Percentiles rank a stretch among this genome's conserved stretches.
phyloP scores from a whole-genome alignment of 495 filamentous ascomycete species.

The Talaromyces proteolyticus region DNA sequence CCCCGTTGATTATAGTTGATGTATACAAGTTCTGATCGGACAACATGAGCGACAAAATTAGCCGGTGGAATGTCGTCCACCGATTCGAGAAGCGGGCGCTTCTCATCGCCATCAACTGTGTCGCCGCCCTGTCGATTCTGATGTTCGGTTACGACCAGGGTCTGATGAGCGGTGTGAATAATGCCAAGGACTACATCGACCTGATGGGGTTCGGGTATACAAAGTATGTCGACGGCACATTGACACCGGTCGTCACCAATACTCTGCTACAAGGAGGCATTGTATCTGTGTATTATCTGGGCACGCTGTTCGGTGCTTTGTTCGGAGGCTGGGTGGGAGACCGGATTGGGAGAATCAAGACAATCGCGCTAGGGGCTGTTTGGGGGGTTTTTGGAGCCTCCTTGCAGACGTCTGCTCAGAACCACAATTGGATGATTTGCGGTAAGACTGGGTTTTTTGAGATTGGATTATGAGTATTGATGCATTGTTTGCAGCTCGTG shows the following conservation, averaged over 20 bases:
- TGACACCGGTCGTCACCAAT: conserved; percentile 50
- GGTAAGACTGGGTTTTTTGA: conserved; percentile 23
- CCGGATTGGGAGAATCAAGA: conserved; percentile 51
- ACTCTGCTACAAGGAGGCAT: conserved; percentile 64
- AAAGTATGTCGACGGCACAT: conserved; percentile 34
- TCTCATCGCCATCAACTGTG: conserved; percentile 58
- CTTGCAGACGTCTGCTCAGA: conserved; percentile 58
- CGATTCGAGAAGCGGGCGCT: conserved; percentile 56
- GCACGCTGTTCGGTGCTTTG: conserved; percentile 65
- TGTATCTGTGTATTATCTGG: conserved; percentile 65
- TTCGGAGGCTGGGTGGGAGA: conserved; percentile 52
- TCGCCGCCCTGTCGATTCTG: conserved; percentile 55
- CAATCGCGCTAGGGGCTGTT: conserved; percentile 54
- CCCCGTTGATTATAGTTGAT: no score
- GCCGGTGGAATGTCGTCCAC: conserved; percentile 54
- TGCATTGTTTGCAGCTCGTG: conserved; percentile 39
- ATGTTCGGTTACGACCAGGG: conserved; percentile 66
- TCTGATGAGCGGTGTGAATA: conserved; percentile 74
- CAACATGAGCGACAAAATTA: conserved; percentile 41
- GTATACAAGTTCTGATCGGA: not conserved
- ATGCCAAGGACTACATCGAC: conserved; percentile 55
- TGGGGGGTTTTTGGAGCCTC: conserved; percentile 56
- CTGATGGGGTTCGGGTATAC: conserved; percentile 62
- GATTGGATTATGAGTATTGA: not conserved
- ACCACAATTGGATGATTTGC: conserved; percentile 67